Base-by-base conservation (phyloP, 495 filamentous ascomycete genomes). In the Tuber umbilicatum region DNA sequence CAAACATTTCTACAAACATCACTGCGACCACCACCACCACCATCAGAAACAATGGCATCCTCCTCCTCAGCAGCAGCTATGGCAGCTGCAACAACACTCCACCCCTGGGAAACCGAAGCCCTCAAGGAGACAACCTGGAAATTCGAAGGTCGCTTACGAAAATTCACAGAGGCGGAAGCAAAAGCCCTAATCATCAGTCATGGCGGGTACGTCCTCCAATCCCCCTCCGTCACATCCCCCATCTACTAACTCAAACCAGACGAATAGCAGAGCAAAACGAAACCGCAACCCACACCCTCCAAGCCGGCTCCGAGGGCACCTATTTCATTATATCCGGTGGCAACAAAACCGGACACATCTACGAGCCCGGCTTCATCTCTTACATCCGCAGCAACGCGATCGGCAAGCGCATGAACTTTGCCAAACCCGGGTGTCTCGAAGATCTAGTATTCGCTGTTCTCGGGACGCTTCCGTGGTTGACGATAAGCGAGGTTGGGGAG, bases 311-410 rank as follows among this genome's bases (percentile, higher is more conserved):
- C n/a, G 55, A 16, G 31, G n/a, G n/a, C 7, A n/a, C 47, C n/a
- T 31, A 5, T 31, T 64, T 64, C 2, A 0, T 31, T 7, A 64
- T 64, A n/a, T 55, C n/a, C n/a, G 7, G 10, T 2, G 55, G 55
- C n/a, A 64, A 31, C 55, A 64, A 64, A 12, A 3, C 10, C 27
- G 27, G 10, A 27, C 27, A 31, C 12, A 31, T 64, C 55, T 64
- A 5, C n/a, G 55, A 64, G 3, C 10, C n/a, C 12, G n/a, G 55
- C n/a, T 64, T 64, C 12, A 64, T 64, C n/a, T 17, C 27, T 5
- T 64, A 64, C 55, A 64, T 64, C 12, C 55, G 55, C 55, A 64
- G 55, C 55, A 64, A 64, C n/a, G 55, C 55, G 12, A 64, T 64
- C 14, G 55, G 55, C 10, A 64, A 64, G 14, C 55, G 55, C n/a